Evolutionary conservation across 805 yeast species (phyloP).

Genomic region (Sugiyamaella smithiae): DNA sequence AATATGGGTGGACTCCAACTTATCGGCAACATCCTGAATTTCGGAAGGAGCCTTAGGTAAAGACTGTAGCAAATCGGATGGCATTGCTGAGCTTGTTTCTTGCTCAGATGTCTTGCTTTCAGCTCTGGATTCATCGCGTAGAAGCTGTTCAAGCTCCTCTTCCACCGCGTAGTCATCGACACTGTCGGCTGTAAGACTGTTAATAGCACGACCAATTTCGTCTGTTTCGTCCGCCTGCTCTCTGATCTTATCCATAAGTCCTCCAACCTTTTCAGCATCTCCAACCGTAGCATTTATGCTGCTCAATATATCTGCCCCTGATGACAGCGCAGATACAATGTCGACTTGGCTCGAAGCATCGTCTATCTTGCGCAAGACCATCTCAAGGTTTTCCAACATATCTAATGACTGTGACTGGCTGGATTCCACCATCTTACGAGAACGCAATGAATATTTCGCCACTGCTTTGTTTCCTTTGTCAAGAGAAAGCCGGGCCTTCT

Average conservation of each 20-base stretch:
- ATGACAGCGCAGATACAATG: slow-evolving; percentile 38
- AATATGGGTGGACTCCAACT: slow-evolving; percentile 2
- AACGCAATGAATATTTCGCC: slow-evolving; percentile 36
- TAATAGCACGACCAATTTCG: slow-evolving; percentile 38
- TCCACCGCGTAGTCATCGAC: slow-evolving; percentile 38
- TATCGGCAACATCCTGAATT: background rate
- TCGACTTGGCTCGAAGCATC: slow-evolving; percentile 42
- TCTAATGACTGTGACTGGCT: slow-evolving; percentile 35
- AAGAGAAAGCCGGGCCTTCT: slow-evolving; percentile 25
- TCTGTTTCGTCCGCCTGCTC: slow-evolving; percentile 40
- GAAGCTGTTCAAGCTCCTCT: slow-evolving; percentile 39
- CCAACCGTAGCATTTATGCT: slow-evolving; percentile 42
- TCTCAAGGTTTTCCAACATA: slow-evolving; percentile 38
- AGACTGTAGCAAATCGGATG: slow-evolving; percentile 1
- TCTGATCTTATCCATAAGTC: slow-evolving; percentile 40
- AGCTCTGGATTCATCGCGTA: background rate
- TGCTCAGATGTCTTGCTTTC: background rate
- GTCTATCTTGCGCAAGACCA: slow-evolving; percentile 42
- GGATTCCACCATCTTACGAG: slow-evolving; percentile 37
- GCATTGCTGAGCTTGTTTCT: background rate
- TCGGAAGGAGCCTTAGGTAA: background rate
- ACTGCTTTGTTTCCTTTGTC: slow-evolving; percentile 29
- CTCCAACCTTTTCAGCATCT: slow-evolving; percentile 43
- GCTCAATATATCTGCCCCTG: slow-evolving; percentile 38
- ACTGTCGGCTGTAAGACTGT: slow-evolving; percentile 30